Evolutionary conservation across 108 stramenopile genomes (phyloP).

Genomic region (Bacterosira constricta): DNA sequence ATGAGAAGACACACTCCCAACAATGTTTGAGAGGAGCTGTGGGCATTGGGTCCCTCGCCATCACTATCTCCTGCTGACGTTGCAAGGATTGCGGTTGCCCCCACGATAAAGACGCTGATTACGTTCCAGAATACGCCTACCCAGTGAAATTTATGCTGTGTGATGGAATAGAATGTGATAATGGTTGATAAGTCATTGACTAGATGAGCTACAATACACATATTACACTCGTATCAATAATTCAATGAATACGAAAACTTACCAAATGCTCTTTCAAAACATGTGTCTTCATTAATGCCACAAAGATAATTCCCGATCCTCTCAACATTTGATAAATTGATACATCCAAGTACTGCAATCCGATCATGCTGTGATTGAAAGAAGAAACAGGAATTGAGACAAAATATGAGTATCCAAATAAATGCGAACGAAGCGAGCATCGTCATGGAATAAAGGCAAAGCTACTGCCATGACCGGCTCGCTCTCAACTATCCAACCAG

Average conservation of each 20-base stretch:
- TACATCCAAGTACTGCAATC: slow-evolving; percentile 83
- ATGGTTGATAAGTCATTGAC: background rate
- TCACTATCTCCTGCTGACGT: slow-evolving; percentile 21
- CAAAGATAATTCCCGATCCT: slow-evolving; percentile 91
- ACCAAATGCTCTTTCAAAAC: slow-evolving; percentile 69
- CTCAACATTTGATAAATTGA: slow-evolving; percentile 88
- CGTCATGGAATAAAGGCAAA: too few relatives aligned
- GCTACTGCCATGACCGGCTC: too few relatives aligned
- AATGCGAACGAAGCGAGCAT: too few relatives aligned
- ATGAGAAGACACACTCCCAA: slow-evolving; percentile 81
- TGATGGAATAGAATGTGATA: background rate
- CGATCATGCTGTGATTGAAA: slow-evolving; percentile 88
- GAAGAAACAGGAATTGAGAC: too few relatives aligned
- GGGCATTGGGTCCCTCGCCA: slow-evolving; percentile 12
- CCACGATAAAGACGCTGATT: slow-evolving; percentile 80
- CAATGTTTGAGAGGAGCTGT: slow-evolving; percentile 52
- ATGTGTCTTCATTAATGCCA: slow-evolving; percentile 90
- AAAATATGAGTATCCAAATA: too few relatives aligned
- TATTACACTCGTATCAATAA: too few relatives aligned
- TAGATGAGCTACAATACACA: too few relatives aligned
- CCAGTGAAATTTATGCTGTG: slow-evolving; percentile 75
- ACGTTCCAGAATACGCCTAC: slow-evolving; percentile 88
- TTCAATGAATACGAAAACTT: too few relatives aligned
- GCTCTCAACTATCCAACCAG: too few relatives aligned
- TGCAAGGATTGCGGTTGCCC: slow-evolving; percentile 72